phyloP scores from a whole-genome alignment of 495 filamentous ascomycete species.

The Penicillium crystallinum region DNA sequence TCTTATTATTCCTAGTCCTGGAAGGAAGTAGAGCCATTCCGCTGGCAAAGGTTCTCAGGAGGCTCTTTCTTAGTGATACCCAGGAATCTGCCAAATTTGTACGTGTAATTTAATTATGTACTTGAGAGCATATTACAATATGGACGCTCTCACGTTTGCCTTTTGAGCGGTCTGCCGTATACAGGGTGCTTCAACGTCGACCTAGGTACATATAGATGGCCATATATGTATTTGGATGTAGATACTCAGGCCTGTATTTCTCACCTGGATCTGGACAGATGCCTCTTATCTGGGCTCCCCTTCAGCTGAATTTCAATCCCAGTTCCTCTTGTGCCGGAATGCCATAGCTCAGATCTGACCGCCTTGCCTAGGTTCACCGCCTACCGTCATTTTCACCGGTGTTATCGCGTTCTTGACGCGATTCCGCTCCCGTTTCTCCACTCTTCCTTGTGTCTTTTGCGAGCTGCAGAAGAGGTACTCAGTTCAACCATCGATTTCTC shows the following conservation, averaged over 20 bases:
- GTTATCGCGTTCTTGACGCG: conserved; percentile 3
- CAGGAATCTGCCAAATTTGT: neutral
- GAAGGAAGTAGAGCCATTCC: too few relatives aligned
- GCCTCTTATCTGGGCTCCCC: too few relatives aligned
- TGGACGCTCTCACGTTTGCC: neutral
- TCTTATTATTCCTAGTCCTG: too few relatives aligned
- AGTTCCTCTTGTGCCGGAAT: too few relatives aligned
- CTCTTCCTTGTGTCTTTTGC: neutral
- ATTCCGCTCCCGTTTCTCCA: conserved; percentile 5
- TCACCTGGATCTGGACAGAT: too few relatives aligned
- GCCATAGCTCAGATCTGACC: neutral
- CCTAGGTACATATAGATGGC: too few relatives aligned
- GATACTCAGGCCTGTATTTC: too few relatives aligned
- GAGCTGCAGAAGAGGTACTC: neutral
- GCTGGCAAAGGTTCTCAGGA: neutral
- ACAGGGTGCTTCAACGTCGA: too few relatives aligned
- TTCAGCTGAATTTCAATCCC: too few relatives aligned
- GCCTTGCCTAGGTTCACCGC: neutral
- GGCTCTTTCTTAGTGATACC: too few relatives aligned
- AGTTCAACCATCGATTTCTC: neutral
- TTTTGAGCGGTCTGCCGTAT: too few relatives aligned
- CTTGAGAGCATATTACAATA: neutral
- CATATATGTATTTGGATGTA: too few relatives aligned
- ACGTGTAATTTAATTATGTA: neutral
- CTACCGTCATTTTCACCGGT: neutral